phyloP scores from a whole-genome alignment of 2,329 filamentous ascomycete species.

The Periconia sp. region DNA sequence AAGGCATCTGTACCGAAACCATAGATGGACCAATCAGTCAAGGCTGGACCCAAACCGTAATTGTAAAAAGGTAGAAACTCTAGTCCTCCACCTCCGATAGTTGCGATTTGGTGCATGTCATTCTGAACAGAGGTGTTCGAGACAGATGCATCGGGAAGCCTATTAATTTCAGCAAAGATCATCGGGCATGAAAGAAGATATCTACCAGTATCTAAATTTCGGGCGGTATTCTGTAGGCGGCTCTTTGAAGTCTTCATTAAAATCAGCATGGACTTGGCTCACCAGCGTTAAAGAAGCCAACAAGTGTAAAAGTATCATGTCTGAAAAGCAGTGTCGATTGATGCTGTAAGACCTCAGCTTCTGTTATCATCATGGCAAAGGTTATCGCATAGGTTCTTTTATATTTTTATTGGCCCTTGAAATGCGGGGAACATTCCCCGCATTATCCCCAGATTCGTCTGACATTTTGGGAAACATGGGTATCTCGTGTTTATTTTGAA shows the following conservation, averaged over 20 bases:
- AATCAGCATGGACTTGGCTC: no score
- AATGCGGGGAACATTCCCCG: no score
- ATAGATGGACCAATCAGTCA: conserved; percentile 42
- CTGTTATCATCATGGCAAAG: no score
- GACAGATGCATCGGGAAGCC: conserved; percentile 24
- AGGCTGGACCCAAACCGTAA: conserved; percentile 13
- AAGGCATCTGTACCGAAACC: conserved; percentile 45
- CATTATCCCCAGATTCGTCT: no score
- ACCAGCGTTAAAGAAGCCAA: no score
- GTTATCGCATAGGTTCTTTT: no score
- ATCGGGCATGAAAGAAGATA: neutral
- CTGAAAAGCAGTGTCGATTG: no score
- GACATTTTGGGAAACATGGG: no score
- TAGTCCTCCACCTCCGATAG: conserved; percentile 19
- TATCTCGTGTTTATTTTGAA: no score
- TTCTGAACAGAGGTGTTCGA: conserved; percentile 6
- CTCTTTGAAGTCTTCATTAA: neutral
- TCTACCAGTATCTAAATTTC: conserved; percentile 26
- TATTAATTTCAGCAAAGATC: conserved; percentile 1
- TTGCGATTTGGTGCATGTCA: conserved; percentile 11
- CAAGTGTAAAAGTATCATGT: no score
- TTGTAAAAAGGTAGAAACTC: conserved; percentile 22
- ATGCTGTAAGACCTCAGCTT: no score
- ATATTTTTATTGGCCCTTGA: no score
- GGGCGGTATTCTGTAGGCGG: conserved; percentile 8